Conservation (phyloP, 495 filamentous ascomycete genomes). For the Penicillium waksmanii region DNA sequence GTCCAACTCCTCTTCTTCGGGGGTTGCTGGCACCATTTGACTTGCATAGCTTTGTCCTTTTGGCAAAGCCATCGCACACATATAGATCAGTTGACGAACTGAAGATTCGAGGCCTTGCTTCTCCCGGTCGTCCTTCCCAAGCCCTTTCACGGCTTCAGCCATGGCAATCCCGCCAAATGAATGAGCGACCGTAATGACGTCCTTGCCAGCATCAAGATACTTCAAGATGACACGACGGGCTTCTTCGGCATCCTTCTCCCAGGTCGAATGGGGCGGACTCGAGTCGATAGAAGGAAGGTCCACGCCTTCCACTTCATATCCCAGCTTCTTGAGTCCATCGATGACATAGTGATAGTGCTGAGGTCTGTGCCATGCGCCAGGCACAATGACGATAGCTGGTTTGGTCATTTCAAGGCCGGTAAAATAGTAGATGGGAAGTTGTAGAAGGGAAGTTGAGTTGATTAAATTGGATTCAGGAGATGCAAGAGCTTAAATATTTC, state of each 20-base stretch:
- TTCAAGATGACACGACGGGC: conserved; percentile 29
- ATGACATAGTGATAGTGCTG: conserved; percentile 40
- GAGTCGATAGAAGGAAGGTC: conserved; percentile 33
- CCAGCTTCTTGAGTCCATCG: conserved; percentile 28
- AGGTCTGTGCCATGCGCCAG: conserved; percentile 49
- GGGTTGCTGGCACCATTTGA: conserved; percentile 24
- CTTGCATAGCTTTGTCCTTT: conserved; percentile 27
- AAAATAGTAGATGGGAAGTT: background rate
- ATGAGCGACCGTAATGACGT: conserved; percentile 43
- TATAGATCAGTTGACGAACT: conserved; percentile 45
- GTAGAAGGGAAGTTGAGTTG: background rate
- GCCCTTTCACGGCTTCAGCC: conserved; percentile 39
- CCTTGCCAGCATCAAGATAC: conserved; percentile 31
- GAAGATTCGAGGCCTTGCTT: conserved; percentile 42
- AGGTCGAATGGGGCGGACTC: conserved; percentile 30
- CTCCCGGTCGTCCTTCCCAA: conserved; percentile 42
- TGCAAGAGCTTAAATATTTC: conserved; percentile 1
- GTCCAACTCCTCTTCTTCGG: conserved; percentile 34
- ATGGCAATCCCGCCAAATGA: conserved; percentile 44
- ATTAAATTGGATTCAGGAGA: background rate
- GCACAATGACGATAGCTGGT: conserved; percentile 41
- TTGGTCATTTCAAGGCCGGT: conserved; percentile 22
- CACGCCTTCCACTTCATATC: conserved; percentile 35
- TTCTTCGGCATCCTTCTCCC: conserved; percentile 34
- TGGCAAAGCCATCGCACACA: conserved; percentile 36